Evolutionary conservation across 2,329 filamentous ascomycete species (phyloP).

Genomic region (Didymella glomerata): DNA sequence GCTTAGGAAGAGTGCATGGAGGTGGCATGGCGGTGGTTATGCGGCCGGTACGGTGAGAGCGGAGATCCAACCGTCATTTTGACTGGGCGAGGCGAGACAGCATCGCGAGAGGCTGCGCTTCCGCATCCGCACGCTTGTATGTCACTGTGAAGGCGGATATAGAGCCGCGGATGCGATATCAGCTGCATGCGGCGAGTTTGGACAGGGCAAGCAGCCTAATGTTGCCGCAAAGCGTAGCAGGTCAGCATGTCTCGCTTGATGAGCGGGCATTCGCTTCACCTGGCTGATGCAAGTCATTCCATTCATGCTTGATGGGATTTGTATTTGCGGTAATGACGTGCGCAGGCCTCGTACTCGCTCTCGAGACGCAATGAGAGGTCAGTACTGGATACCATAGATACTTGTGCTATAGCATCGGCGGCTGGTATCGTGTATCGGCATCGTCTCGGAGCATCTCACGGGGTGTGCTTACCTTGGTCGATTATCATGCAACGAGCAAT

Average conservation of each 20-base stretch:
- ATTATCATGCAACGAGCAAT: background rate
- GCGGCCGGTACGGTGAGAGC: background rate
- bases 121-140: too few species aligned
- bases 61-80: background rate
- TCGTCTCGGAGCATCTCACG: background rate
- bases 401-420: background rate
- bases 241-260: background rate
- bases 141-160: too few species aligned
- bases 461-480: background rate
- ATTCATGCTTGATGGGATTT: background rate
- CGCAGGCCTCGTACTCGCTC: slow-evolving; percentile 1
- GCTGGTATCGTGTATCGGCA: background rate
- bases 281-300: background rate
- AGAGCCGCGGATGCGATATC: background rate
- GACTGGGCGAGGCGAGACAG: background rate
- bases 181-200: background rate
- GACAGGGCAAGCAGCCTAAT: background rate
- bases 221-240: background rate
- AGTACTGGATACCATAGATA: background rate
- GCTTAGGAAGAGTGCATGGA: too few species aligned
- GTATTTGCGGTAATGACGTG: slow-evolving; percentile 8
- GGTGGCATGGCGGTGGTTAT: too few species aligned
- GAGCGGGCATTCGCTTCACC: background rate
- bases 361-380: background rate
- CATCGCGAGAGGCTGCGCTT: too few species aligned